phyloP scores from a whole-genome alignment of 2,329 filamentous ascomycete species.

The Botrytis sinoallii region DNA sequence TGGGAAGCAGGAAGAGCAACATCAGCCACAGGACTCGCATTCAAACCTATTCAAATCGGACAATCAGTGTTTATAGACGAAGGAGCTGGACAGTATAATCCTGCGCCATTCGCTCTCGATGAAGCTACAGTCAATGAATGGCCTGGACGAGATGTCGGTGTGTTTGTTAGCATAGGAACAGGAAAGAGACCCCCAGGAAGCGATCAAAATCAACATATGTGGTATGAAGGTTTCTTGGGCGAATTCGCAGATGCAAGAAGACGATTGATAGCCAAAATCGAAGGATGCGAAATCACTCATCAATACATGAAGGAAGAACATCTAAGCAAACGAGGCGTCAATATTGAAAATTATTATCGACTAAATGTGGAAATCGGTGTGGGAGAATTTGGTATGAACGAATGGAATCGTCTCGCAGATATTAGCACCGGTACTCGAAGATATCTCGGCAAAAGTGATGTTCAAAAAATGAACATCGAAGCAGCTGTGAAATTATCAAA shows the following conservation, averaged over 20 bases:
- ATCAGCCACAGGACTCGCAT: slow-evolving; percentile 83
- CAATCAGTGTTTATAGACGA: slow-evolving; percentile 95
- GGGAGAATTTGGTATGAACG: slow-evolving; percentile 97
- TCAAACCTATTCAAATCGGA: slow-evolving; percentile 92
- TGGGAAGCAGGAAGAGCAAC: slow-evolving; percentile 98
- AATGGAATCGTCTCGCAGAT: slow-evolving; percentile 90
- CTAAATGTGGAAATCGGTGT: slow-evolving; percentile 97
- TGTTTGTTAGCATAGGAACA: slow-evolving; percentile 92
- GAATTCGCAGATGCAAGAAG: slow-evolving; percentile 88
- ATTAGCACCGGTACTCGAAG: slow-evolving; percentile 89
- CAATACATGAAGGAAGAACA: slow-evolving; percentile 79
- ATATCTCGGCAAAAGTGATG: slow-evolving; percentile 71
- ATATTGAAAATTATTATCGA: slow-evolving; percentile 86
- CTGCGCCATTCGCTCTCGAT: slow-evolving; percentile 77
- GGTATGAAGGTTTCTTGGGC: slow-evolving; percentile 93
- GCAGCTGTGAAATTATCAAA: slow-evolving; percentile 79
- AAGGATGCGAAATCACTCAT: slow-evolving; percentile 90
- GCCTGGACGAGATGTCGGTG: slow-evolving; percentile 88
- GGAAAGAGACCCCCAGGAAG: slow-evolving; percentile 72
- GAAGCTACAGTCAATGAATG: slow-evolving; percentile 91
- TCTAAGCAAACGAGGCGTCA: slow-evolving; percentile 73
- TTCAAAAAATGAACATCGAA: slow-evolving; percentile 73
- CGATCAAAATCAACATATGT: slow-evolving; percentile 70
- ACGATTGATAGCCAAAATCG: slow-evolving; percentile 84
- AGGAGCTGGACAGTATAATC: slow-evolving; percentile 88